Evolutionary conservation across 805 yeast species (phyloP), one percentile per base, ranked within the genome.

Genomic region (Candida parachauliodes): DNA sequence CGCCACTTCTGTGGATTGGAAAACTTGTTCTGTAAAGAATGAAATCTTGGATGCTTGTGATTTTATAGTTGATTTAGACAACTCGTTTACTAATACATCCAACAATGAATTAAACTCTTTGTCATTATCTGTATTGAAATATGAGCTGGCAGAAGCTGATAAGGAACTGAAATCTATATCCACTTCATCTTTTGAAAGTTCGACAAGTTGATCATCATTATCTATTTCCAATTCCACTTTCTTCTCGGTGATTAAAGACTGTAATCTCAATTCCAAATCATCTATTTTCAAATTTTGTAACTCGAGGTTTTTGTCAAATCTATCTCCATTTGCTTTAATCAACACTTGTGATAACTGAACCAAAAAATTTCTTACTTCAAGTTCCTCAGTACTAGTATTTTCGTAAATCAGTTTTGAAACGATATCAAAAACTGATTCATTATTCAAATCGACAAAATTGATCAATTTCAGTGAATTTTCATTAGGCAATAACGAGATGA

Each of bases 191-290:
- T 44, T 51, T 8, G 46, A 43, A n/a, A 44, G 51, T 25, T 31
- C 54, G 7, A 42, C 54, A 15, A 34, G 34, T 8, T 48, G 53
- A 8, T 51, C 57, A 12, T 43, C 53, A n/a, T 48, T 45, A 17
- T 55, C 50, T 2, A 62, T 62, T 22, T 54, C 64, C 8, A 61
- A 51, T 17, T 59, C 64, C 11, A 53, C 49, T 14, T 51, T 49
- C 23, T 35, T 34, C 9, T 47, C 49, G 19, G 59, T 49, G 36
- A 88, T 59, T 0, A 89, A 79, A 1, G 83, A 72, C 60, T 86
- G 84, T 32, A 87, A 62, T 37, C 73, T 70, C 69, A 88, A 74
- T 62, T 68, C 74, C 47, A 68, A 59, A 17, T 64, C 71, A 14
- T 54, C 44, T 18, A 67, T 32, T 17, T 51, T 48, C 32, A 52